Conservation (phyloP, 768 basidiomycete species). For the Trichaptum fuscoviolaceum region DNA sequence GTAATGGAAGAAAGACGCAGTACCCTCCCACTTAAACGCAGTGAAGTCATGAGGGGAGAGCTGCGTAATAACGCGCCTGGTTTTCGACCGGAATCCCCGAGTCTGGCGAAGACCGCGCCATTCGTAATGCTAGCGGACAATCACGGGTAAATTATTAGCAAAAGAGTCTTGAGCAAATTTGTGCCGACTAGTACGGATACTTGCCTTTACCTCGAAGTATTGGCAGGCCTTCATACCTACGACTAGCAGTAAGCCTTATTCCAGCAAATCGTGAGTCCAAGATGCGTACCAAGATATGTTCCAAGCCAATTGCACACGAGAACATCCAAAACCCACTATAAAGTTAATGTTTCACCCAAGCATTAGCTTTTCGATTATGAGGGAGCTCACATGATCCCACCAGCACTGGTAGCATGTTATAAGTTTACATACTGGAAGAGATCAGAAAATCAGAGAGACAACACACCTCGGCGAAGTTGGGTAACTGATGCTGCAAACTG, state of each 20-base stretch:
- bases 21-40: constrained; percentile 81
- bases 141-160: constrained; percentile 6
- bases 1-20: constrained; percentile 72
- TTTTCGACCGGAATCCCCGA: constrained; percentile 72
- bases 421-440: constrained; percentile 17
- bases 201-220: constrained; percentile 82
- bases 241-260: constrained; percentile 8
- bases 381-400: constrained; percentile 80
- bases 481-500: constrained; percentile 80
- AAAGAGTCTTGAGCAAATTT: background rate
- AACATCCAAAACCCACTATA: constrained; percentile 82
- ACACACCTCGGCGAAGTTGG: constrained; percentile 81
- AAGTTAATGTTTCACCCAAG: background rate
- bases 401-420: constrained; percentile 55
- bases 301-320: constrained; percentile 86
- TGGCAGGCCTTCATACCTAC: constrained; percentile 84
- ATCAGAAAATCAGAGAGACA: constrained; percentile 15
- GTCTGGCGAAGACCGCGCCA: constrained; percentile 83
- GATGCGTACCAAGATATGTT: constrained; percentile 64
- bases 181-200: constrained; percentile 12
- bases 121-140: constrained; percentile 58
- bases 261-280: constrained; percentile 14
- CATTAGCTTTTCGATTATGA: constrained; percentile 10
- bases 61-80: constrained; percentile 73
- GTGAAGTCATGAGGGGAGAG: constrained; percentile 88